Conservation (phyloP, 257 asterid genomes). For the Fraxinus pennsylvanica region DNA sequence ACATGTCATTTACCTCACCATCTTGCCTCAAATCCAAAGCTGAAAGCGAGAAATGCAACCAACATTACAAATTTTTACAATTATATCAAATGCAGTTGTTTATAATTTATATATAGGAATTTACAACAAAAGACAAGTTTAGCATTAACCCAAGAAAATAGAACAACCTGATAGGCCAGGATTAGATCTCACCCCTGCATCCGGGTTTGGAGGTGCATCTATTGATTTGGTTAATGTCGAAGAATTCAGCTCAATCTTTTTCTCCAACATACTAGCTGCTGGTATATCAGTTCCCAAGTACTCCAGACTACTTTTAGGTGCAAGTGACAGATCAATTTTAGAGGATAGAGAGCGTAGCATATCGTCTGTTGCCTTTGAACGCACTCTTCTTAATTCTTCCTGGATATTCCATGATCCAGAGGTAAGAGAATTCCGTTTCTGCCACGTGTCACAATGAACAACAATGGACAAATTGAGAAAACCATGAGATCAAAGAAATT, state of each 20-base stretch:
- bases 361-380: constrained; percentile 78
- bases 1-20: constrained; percentile 32
- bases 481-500: constrained; percentile 8
- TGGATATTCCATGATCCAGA: constrained; percentile 85
- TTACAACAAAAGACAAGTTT: constrained; percentile 9
- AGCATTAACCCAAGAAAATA: constrained; percentile 17
- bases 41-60: constrained; percentile 33
- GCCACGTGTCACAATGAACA: constrained; percentile 28
- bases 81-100: constrained; percentile 16
- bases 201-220: constrained; percentile 30
- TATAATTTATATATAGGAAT: not conserved
- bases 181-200: constrained; percentile 46
- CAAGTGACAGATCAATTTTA: constrained; percentile 46
- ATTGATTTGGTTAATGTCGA: constrained; percentile 24
- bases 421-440: constrained; percentile 65
- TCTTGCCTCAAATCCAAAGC: constrained; percentile 49
- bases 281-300: constrained; percentile 34
- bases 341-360: constrained; percentile 55
- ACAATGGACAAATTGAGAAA: not conserved
- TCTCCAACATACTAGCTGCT: constrained; percentile 33
- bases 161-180: constrained; percentile 46
- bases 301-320: constrained; percentile 32
- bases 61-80: constrained; percentile 5
- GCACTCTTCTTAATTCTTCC: constrained; percentile 77
- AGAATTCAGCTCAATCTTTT: constrained; percentile 33